Base-by-base conservation (phyloP, 2,329 filamentous ascomycete species). In the Cordyceps cateniannulata region DNA sequence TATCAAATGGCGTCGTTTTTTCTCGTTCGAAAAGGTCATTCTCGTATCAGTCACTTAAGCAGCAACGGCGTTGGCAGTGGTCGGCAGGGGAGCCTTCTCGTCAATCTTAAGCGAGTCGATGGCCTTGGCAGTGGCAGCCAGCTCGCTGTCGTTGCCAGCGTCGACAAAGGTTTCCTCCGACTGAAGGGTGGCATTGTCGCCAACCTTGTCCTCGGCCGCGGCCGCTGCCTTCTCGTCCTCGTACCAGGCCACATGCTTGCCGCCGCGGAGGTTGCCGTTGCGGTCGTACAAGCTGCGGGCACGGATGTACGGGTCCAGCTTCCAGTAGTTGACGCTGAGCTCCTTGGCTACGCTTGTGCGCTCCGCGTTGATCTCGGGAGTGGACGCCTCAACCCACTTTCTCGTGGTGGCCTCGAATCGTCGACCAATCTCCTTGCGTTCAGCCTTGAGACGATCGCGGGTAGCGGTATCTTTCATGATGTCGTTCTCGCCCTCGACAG, bases 301-400 rank as follows among this genome's bases (percentile, higher is more conserved):
- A 38, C 88, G 77, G 20, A 90, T 70, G 68, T 86, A 88, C 2
- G 85, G 85, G 72, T 91, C 88, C 60, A 90, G 71, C 63, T 81
- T 77, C 88, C 88, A 91, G 73, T 89, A 91, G 62, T 87, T 88
- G 40, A 75, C 72, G 55, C 78, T 73, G 63, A 90, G 66, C 56
- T 79, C 68, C 59, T 78, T 75, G 3, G 81, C 80, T 27, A 88
- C 48, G 1, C 71, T 70, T 35, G 77, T 72, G 62, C 86, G 75
- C 67, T 80, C 69, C 3, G 24, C 52, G 9, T 54, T 60, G 52
- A 58, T 40, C 25, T 59, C 56, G 27, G 60, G 53, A 14, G 70
- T 71, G 45, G 71, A 71, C 52, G 76, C 72, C 20, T 74, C 16
- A 73, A 86, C 77, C 88, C 88, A 91, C 5, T 77, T 72, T 25